phyloP scores from a whole-genome alignment of 2,329 filamentous ascomycete genomes.

The Phaeosphaeriaceae sp. region DNA sequence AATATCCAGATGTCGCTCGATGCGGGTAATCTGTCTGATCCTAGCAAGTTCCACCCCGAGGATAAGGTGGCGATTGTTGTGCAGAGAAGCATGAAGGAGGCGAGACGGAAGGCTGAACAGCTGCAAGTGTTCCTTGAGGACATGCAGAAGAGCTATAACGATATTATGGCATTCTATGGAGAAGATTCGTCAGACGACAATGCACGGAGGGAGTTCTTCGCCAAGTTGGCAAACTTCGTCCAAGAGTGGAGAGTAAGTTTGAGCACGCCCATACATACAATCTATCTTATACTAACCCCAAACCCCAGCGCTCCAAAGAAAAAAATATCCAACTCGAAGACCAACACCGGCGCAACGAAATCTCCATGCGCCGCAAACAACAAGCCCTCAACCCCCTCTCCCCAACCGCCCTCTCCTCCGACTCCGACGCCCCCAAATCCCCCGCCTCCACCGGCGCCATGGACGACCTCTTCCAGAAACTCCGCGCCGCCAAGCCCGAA shows the following conservation, averaged over 20 bases:
- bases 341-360: slow-evolving; percentile 81
- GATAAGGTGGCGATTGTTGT: slow-evolving; percentile 92
- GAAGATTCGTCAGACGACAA: slow-evolving; percentile 93
- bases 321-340: slow-evolving; percentile 91
- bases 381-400: slow-evolving; percentile 60
- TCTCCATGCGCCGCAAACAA: slow-evolving; percentile 85
- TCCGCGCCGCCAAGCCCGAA: slow-evolving; percentile 90
- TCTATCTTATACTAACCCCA: slow-evolving; percentile 7
- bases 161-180: slow-evolving; percentile 96
- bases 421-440: slow-evolving; percentile 56
- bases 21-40: slow-evolving; percentile 90
- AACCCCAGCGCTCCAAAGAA: slow-evolving; percentile 76
- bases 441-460: slow-evolving; percentile 85
- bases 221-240: slow-evolving; percentile 89
- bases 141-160: slow-evolving; percentile 88
- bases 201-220: slow-evolving; percentile 92
- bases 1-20: slow-evolving; percentile 93
- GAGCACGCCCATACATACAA: background rate
- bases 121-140: slow-evolving; percentile 92
- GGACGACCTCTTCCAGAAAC: slow-evolving; percentile 93
- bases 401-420: slow-evolving; percentile 54
- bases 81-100: slow-evolving; percentile 95
- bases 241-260: slow-evolving; percentile 80
- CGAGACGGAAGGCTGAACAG: slow-evolving; percentile 92
- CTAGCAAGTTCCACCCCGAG: slow-evolving; percentile 97